A percentile compares a stretch with the other conserved stretches of the same genome.
Conservation (phyloP, 1,284 basidiomycete species). For the Prillingera fragicola region DNA sequence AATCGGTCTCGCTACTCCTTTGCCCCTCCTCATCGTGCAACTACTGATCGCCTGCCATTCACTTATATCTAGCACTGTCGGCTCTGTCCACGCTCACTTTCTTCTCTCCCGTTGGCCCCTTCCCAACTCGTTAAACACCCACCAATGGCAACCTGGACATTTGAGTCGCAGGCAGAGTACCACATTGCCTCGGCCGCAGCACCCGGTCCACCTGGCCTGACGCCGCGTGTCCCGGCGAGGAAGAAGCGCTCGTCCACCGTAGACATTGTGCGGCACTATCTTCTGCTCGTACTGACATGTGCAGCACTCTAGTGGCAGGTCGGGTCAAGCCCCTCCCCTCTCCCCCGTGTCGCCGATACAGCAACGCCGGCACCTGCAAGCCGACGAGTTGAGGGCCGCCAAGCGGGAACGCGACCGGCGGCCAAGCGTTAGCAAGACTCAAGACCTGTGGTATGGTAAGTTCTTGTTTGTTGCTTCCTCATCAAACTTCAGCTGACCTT, state of each 20-base stretch:
- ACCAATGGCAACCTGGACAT: constrained; percentile 8
- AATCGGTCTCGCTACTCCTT: background rate
- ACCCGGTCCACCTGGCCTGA: background rate
- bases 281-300: too few species aligned
- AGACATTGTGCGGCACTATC: background rate
- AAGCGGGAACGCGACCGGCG: too few species aligned
- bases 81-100: background rate
- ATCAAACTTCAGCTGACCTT: background rate
- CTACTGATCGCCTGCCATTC: too few species aligned
- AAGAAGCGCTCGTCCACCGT: constrained; percentile 4
- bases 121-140: background rate
- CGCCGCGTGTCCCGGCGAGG: background rate
- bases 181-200: constrained; percentile 5
- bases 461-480: too few species aligned
- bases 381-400: too few species aligned
- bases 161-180: constrained; percentile 14
- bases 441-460: too few species aligned
- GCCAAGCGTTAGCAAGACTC: too few species aligned
- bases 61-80: background rate
- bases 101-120: background rate
- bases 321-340: too few species aligned
- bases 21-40: background rate
- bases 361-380: too few species aligned
- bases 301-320: too few species aligned
- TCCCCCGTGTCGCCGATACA: too few species aligned